phyloP scores from a whole-genome alignment of 2,329 filamentous ascomycete species.

The Talaromyces islandicus region DNA sequence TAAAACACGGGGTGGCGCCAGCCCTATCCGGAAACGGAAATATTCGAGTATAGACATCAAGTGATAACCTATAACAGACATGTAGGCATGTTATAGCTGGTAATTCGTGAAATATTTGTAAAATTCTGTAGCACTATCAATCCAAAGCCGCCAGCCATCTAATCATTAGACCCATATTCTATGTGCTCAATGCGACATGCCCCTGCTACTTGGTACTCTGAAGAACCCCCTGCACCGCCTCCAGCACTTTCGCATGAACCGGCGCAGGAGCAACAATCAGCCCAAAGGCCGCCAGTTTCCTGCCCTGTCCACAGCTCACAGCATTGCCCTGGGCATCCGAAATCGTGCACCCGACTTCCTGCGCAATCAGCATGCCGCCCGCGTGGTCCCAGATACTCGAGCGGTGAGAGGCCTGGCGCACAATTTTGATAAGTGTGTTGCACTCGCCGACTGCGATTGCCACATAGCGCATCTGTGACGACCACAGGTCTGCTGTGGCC shows the following conservation, averaged over 20 bases:
- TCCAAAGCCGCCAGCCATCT: not conserved
- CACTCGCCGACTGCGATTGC: constrained; percentile 46
- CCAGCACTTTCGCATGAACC: constrained; percentile 27
- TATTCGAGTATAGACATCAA: not conserved
- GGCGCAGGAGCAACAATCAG: constrained; percentile 36
- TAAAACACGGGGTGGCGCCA: too few species aligned
- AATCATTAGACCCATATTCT: not conserved
- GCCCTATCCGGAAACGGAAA: too few species aligned
- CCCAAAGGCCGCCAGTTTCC: constrained; percentile 35
- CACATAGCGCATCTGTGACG: constrained; percentile 50
- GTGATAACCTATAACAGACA: too few species aligned
- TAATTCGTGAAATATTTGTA: too few species aligned
- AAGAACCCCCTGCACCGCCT: constrained; percentile 19
- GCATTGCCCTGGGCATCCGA: constrained; percentile 46
- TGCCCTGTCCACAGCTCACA: constrained; percentile 43
- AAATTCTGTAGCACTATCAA: not conserved
- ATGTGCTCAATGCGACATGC: not conserved
- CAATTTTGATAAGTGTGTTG: constrained; percentile 46
- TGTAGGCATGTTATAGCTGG: not conserved
- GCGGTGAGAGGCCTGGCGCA: constrained; percentile 36
- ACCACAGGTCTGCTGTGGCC: constrained; percentile 44
- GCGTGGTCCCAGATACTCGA: constrained; percentile 53
- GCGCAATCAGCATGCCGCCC: constrained; percentile 46
- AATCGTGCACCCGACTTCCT: constrained; percentile 46
- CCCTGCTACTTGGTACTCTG: not conserved